Evolutionary conservation across 306 rosid genomes (phyloP), one percentile per base, ranked within the genome.

Genomic region (Quercus parvula): DNA sequence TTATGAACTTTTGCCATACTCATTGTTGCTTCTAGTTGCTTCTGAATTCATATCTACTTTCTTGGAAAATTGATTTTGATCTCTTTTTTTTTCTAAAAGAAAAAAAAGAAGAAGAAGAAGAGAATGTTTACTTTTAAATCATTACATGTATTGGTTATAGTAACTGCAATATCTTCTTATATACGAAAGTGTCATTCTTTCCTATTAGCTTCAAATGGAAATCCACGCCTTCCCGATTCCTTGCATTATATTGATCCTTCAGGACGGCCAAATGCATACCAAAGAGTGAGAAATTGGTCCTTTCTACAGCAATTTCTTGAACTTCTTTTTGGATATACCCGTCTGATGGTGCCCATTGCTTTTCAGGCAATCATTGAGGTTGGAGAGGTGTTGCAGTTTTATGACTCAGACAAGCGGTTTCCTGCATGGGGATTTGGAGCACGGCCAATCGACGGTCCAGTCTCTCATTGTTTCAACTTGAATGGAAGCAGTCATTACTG

Each of bases 361-460:
- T 75, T 68, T 75, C 88, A 96, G 99, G 99, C 99, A 79, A 90
- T 96, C 81, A 27, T 88, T 59, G 99, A 96, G 82, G 98, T 93
- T 70, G 94, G 94, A 61, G 99, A 93, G 83, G 97, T 96, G 81
- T 75, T 96, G 76, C 97, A 96, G 83, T 93, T 93, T 86, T 93
- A 96, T 86, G 98, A 96, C 82, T 70, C 97, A 56, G 96, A 93
- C 86, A 96, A 89, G 77, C 93, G 92, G 83, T 93, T 91, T 87
- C 99, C 98, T 63, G 95, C 99, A 0, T 96, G 99, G 99, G 99
- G 99, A 76, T 96, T 96, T 87, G 99, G 99, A 78, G 99, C 99
- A 54, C 93, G 99, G 30, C 99, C 99, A 66, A 96, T 96, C 81
- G 99, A 96, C 41, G 99, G 98, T 75, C 99, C 99, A 27, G 99